Evolutionary conservation across 768 basidiomycete species (phyloP).

Genomic region (Chiua virens): DNA sequence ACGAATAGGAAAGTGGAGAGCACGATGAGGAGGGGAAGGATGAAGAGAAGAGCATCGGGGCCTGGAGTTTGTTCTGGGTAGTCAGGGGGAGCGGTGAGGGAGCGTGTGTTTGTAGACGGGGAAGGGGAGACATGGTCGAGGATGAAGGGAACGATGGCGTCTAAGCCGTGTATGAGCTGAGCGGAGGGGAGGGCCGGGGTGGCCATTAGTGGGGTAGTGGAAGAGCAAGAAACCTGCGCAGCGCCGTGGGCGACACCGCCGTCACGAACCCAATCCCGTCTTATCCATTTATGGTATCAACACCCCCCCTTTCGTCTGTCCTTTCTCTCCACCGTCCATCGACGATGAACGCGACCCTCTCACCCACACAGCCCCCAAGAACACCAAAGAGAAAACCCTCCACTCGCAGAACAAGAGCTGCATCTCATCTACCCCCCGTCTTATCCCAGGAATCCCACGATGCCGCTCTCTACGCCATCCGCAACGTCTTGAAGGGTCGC

Average conservation of each 20-base stretch:
- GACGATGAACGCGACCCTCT: constrained; percentile 48
- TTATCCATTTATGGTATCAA: constrained; percentile 10
- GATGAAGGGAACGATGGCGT: constrained; percentile 1
- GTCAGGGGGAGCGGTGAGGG: constrained; percentile 10
- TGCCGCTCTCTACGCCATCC: constrained; percentile 65
- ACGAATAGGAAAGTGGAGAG: constrained; percentile 92
- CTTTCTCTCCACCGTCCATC: neutral
- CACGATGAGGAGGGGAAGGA: constrained; percentile 92
- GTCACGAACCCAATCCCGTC: constrained; percentile 17
- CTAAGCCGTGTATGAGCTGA: constrained; percentile 2
- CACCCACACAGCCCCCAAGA: constrained; percentile 51
- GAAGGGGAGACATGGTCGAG: constrained; percentile 1
- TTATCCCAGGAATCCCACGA: constrained; percentile 65
- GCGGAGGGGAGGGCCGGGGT: constrained; percentile 4
- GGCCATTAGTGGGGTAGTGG: constrained; percentile 5
- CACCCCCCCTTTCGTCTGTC: constrained; percentile 9
- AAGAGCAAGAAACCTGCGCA: too few relatives aligned
- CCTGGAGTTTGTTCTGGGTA: constrained; percentile 25
- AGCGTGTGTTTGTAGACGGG: neutral
- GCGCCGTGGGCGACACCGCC: too few relatives aligned
- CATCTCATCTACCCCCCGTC: constrained; percentile 55
- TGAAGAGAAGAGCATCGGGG: constrained; percentile 75
- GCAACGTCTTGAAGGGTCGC: constrained; percentile 79
- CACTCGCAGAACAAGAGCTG: constrained; percentile 52
- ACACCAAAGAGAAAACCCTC: constrained; percentile 54